Conservation (phyloP, 2,329 filamentous ascomycete genomes). For the Ophiognomonia clavigignenti-juglandacearum region DNA sequence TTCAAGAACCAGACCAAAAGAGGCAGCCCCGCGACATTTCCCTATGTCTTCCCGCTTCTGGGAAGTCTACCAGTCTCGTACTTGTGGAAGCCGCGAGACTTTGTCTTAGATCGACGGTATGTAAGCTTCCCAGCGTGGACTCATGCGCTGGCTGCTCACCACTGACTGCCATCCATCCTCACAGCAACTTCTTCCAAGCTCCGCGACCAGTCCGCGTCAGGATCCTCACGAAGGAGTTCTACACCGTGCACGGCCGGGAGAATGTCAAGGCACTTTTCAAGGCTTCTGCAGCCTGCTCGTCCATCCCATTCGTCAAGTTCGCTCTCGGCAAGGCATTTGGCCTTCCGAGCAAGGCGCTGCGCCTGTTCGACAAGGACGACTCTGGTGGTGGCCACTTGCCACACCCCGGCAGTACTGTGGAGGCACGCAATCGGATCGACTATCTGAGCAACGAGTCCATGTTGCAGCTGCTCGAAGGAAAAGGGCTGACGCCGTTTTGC, state of each 20-base stretch:
- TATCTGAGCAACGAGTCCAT: constrained; percentile 20
- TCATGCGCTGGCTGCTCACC: no score
- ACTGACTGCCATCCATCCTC: no score
- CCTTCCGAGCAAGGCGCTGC: constrained; percentile 21
- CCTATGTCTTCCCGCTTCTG: constrained; percentile 21
- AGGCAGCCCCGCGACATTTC: constrained; percentile 19
- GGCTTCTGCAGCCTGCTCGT: constrained; percentile 18
- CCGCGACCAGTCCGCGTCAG: constrained; percentile 19
- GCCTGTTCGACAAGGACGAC: constrained; percentile 23
- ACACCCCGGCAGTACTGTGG: constrained; percentile 5
- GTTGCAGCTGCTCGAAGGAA: constrained; percentile 20
- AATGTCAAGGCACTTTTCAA: constrained; percentile 24
- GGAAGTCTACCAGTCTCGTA: constrained; percentile 21
- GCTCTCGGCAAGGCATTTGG: constrained; percentile 25
- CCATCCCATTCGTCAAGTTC: constrained; percentile 25
- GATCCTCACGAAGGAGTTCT: constrained; percentile 22
- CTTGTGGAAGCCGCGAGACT: constrained; percentile 19
- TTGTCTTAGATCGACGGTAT: constrained; percentile 20
- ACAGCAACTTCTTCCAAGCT: constrained; percentile 23
- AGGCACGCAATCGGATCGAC: constrained; percentile 11
- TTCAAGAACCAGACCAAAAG: background rate
- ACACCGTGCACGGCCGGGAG: constrained; percentile 19
- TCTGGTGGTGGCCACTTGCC: constrained; percentile 19
- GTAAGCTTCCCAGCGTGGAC: constrained; percentile 10
- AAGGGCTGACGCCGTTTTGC: constrained; percentile 21